Evolutionary conservation across 2,329 filamentous ascomycete genomes (phyloP), one percentile per base, ranked within the genome.

Genomic region (Malbranchea cinnamomea): DNA sequence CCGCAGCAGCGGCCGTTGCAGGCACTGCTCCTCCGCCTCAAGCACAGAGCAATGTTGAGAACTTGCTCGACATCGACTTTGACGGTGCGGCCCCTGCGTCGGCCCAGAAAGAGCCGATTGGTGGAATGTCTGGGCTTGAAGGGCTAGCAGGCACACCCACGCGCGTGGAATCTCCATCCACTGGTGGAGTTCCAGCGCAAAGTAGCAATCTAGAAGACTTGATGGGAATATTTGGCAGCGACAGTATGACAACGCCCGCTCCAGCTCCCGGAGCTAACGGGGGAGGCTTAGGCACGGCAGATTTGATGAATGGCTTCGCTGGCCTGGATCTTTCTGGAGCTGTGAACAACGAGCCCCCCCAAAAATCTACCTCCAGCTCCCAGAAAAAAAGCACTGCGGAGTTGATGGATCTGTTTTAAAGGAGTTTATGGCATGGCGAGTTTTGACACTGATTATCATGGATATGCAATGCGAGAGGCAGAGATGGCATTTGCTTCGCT

Each of bases 31-130:
- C 64, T 1, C 49, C 62, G 15, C 41, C 50, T 11, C 53, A 56
- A 37, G 48, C 67, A 5, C 77, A 84, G 51, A 79, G 59, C 60
- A 94, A 93, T 46, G 69, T 87, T 40, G 89, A 98, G 56, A 98
- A 95, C 52, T 65, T 98, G 12, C 68, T 98, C 33, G 89, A 98
- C 47, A 92, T 93, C 46, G 84, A 93, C 54, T 93, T 93, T 49
- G 89, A 95, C 48, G 89, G 87, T 15, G 78, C 81, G 2, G 85
- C 80, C 2, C 87, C 87, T 3, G 87, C 89, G n/a, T 87, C 81
- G 8, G 67, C 82, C 30, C 78, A 85, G 41, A 69, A 70, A 32
- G 63, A 73, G 38, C 67, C 72, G 10, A 44, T 53, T 56, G 53
- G 53, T 35, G 76, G 74, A 33, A 62, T 82, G 50, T 81, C 80